Base-by-base conservation (phyloP, 2,329 filamentous ascomycete genomes). In the Malbranchea zuffiana region DNA sequence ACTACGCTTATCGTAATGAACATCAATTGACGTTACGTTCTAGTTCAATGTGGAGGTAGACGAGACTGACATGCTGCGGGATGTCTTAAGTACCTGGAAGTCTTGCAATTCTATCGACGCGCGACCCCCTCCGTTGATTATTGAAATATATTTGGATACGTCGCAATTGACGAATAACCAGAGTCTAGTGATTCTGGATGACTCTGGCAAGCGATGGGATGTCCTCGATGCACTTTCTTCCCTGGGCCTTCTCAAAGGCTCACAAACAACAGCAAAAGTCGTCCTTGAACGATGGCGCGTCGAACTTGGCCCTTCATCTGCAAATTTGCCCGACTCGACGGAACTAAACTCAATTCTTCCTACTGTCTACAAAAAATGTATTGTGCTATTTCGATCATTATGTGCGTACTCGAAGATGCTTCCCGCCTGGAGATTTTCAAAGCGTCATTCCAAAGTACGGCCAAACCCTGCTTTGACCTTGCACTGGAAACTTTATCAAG, bases 1-100 rank as follows among this genome's bases (percentile, higher is more conserved):
- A 3, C 17, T 8, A 34, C 13, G 3, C 5, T 29, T 23, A 20
- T 25, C 26, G 18, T 18, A 7, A 8, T 25, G 19, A 32, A 25
- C 4, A 20, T n/a, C 1, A 5, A 7, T 13, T 40, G 27, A 29
- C 21, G 12, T 35, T 32, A 11, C 21, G 31, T 35, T 11, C 24
- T 52, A 96, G 90, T 98, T 95, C 63, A 92, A 94, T 66, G 78
- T 95, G 49, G 82, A 94, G 48, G 80, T 94, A 29, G 82, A 93
- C 50, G 90, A 98, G 50, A 88, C 88, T 45, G 84, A 94, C 53
- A 78, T 82, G 43, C 86, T 94, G 53, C 71, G 74, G 51, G 80
- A 92, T 47, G 82, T 90, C 46, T 72, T 96, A 44, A 72, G 73
- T 49, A 69, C 75, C 40, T 98, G 87, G 87, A 88, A 80, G 59